These are phyloP conservation scores for Saksenaea vasiformis DNA, from an alignment of 371 early-diverging fungal genomes.

Conservation along the genomic window DNA sequence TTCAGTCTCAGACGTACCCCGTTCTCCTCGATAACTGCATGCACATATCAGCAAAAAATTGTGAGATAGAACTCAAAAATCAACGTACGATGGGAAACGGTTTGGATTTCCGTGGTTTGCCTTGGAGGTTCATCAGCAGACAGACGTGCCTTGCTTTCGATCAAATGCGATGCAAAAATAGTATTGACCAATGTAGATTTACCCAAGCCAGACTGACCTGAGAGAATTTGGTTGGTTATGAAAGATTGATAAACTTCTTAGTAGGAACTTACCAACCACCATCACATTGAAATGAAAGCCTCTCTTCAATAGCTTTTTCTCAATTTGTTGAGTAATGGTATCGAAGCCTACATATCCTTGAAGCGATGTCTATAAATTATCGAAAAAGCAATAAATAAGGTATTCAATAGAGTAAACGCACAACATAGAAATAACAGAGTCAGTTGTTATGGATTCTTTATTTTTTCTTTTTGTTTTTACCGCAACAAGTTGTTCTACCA, in stretches of 20 bases:
- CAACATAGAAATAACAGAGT: not conserved
- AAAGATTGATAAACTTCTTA: not conserved
- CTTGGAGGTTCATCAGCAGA: conserved; percentile 73
- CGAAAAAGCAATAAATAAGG: not conserved
- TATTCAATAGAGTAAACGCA: not conserved
- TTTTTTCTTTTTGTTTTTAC: conserved; percentile 6
- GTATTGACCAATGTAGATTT: conserved; percentile 99
- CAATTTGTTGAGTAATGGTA: conserved; percentile 91
- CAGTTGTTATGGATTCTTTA: not conserved
- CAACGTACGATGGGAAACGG: conserved; percentile 74
- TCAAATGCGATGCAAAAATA: conserved; percentile 82
- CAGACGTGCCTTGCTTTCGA: conserved; percentile 82
- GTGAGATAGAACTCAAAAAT: conserved; percentile 3
- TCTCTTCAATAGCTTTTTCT: conserved; percentile 89
- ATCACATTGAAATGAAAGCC: conserved; percentile 96
- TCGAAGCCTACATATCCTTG: conserved; percentile 94
- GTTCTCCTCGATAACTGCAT: conserved; percentile 78
- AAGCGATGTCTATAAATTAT: conserved; percentile 47
- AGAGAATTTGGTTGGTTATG: not conserved
- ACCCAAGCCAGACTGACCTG: conserved; percentile 97
- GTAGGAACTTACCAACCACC: conserved; percentile 73
- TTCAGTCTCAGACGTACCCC: conserved; percentile 83
- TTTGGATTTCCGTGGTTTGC: conserved; percentile 85
- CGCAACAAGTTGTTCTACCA: conserved; percentile 21
- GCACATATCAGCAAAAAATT: conserved; percentile 10